Percentiles rank a stretch among this genome's conserved stretches.
phyloP scores from a whole-genome alignment of 129 eudicot species.

The Sambucus nigra region DNA sequence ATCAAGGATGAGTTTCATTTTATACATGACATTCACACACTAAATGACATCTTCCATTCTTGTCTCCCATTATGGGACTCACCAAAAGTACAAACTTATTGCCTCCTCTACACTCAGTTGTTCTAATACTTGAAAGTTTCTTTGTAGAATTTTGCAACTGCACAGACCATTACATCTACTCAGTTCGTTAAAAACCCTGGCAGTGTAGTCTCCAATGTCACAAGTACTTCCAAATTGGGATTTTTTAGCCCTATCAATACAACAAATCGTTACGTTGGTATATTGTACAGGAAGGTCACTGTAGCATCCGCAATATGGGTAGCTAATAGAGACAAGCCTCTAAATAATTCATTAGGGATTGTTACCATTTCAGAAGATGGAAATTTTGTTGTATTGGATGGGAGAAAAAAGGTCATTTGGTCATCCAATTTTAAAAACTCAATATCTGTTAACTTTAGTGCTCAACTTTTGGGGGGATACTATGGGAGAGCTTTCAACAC shows the following conservation, averaged over 20 bases:
- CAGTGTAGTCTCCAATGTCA: slow-evolving; percentile 17
- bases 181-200: slow-evolving; percentile 18
- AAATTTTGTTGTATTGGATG: slow-evolving; percentile 22
- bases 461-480: slow-evolving; percentile 11
- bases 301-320: slow-evolving; percentile 22
- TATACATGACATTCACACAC: no score
- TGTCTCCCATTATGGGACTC: neutral
- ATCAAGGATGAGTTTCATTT: no score
- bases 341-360: slow-evolving; percentile 26
- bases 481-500: slow-evolving; percentile 25
- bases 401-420: slow-evolving; percentile 22
- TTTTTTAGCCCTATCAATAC: slow-evolving; percentile 29
- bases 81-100: neutral
- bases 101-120: neutral
- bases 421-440: slow-evolving; percentile 19
- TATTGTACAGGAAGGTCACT: slow-evolving; percentile 12
- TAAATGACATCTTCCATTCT: neutral
- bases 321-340: slow-evolving; percentile 34
- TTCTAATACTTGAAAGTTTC: neutral
- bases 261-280: slow-evolving; percentile 26
- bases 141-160: neutral
- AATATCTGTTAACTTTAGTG: neutral
- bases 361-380: slow-evolving; percentile 26
- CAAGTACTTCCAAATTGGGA: slow-evolving; percentile 21
- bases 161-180: slow-evolving; percentile 3